Base-by-base conservation (phyloP, 2,329 filamentous ascomycete species). In the Diaporthe sp. region DNA sequence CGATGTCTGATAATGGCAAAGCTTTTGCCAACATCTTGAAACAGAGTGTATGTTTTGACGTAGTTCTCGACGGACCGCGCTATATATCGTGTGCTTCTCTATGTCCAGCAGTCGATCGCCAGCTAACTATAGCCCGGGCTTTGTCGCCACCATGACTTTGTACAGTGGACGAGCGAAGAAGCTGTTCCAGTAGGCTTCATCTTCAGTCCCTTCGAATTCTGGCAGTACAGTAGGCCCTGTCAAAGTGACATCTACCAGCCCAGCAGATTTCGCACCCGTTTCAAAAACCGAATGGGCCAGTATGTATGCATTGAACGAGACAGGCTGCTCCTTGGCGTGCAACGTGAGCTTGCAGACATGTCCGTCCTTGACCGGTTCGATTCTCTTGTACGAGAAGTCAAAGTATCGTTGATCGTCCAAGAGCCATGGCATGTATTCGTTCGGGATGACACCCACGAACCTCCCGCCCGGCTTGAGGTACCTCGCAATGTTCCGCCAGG, bases 271-370 rank as follows among this genome's bases (percentile, higher is more conserved):
- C 8, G 65, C 65, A n/a, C 46, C 65, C 31, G n/a, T 39, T 5
- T 68, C 46, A 53, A 53, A 68, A 12, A 68, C 13, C 19, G 19
- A 28, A 39, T 53, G 46, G 4, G 53, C 15, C 46, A 68, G 22
- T 22, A 68, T 37, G 15, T 68, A 68, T 2, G 46, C 46, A 39
- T 68, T 68, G 22, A 68, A 53, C 2, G 46, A 53, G 46, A 68
- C 65, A 7, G 65, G 65, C 34, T 68, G 65, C 31, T 68, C 31
- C 65, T 68, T 53, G 46, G 62, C 46, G 22, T 68, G 62, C 22
- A 68, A 12, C 12, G 65, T 68, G 46, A 68, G 65, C 34, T 25
- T 68, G 13, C 65, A 39, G 31, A 53, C 15, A 25, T 68, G 13
- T 2, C 65, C 65, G n/a, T 34, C 31, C n/a, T 53, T 49, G 31